Base-by-base conservation (phyloP, 192 early-diverging fungal genomes). In the Coemansia sp. region DNA sequence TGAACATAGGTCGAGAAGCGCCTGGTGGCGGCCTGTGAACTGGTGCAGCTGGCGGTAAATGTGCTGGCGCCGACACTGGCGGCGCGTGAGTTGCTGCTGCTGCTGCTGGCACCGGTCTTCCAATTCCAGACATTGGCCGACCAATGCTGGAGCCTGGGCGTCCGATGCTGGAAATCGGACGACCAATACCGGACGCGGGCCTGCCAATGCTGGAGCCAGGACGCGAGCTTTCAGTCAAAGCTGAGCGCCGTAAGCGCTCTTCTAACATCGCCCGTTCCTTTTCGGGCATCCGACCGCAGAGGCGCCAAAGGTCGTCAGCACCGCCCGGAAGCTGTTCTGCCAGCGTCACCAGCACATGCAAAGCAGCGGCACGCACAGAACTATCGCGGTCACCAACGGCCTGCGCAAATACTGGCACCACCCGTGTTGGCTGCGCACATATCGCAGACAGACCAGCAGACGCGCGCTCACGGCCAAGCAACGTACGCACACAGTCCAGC, bases 301-400 rank as follows among this genome's bases (percentile, higher is more conserved):
- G 62, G 49, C 87, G 87, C 71, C 83, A 91, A 16, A 93, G 74
- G 11, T 77, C 77, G 44, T 90, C 90, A 0, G 90, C 90, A 16
- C 75, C 75, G 9, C 69, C 75, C 18, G 64, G 75, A 7, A 93
- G 69, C 40, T 87, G 68, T 56, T 83, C 75, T 56, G 89, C 91
- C 0, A 89, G 85, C 23, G 93, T 80, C 9, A 87, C 85, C 34
- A 95, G 65, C 6, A 79, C 86, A 47, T 72, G 81, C 40, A 95
- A 62, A 0, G 88, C 85, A 6, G 88, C 91, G 39, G 90, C 87
- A 6, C 93, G 84, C 36, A 93, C 92, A 43, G 64, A 71, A 30
- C 90, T 86, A 58, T 95, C 93, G 6, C 89, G 76, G 61, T 95
- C 93, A 6, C 81, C 81, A 34, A 95, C 84, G 41, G 88, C 85